These are phyloP conservation scores for Yamadazyma atlantica DNA, from an alignment of 1,139 yeast species.

Conservation along the genomic window DNA sequence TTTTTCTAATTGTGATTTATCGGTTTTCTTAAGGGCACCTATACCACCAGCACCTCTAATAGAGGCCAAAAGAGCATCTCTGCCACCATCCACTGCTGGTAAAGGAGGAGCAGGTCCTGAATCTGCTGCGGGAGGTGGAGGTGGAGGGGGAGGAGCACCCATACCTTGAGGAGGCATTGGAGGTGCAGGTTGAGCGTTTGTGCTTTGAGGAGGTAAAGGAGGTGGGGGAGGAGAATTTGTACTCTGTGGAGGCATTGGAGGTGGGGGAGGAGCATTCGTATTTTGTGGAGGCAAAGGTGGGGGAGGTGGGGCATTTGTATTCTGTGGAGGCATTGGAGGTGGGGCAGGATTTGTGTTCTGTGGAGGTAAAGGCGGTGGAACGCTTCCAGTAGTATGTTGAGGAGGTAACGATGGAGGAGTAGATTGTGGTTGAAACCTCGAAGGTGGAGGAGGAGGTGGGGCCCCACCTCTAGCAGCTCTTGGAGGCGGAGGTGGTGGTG, in stretches of 20 bases:
- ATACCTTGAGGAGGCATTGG: slow-evolving; percentile 24
- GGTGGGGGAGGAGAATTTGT: slow-evolving; percentile 25
- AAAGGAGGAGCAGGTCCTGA: slow-evolving; percentile 24
- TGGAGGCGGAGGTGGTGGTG: slow-evolving; percentile 36
- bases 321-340: slow-evolving; percentile 17
- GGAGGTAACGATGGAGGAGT: slow-evolving; percentile 10
- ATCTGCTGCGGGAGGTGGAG: slow-evolving; percentile 39
- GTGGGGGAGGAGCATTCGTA: slow-evolving; percentile 19
- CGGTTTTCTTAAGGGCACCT: slow-evolving; percentile 68
- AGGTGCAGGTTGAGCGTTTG: slow-evolving; percentile 25
- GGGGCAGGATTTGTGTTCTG: slow-evolving; percentile 6
- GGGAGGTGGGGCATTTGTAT: slow-evolving; percentile 23
- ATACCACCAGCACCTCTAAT: slow-evolving; percentile 80
- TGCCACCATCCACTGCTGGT: slow-evolving; percentile 45
- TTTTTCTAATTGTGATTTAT: slow-evolving; percentile 76
- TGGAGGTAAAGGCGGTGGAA: slow-evolving; percentile 8
- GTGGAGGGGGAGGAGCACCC: slow-evolving; percentile 23
- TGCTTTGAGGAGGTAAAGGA: slow-evolving; percentile 18
- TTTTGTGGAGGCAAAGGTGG: slow-evolving; percentile 12
- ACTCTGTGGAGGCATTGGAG: slow-evolving; percentile 12
- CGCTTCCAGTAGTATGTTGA: slow-evolving; percentile 1
- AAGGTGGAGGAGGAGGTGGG: slow-evolving; percentile 18
- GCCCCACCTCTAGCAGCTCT: slow-evolving; percentile 25
- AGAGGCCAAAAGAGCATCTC: slow-evolving; percentile 86
- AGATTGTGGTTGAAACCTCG: slow-evolving; percentile 6